Conservation (phyloP, 352 stramenopile genomes). For the Thalassiosira mediterranea region DNA sequence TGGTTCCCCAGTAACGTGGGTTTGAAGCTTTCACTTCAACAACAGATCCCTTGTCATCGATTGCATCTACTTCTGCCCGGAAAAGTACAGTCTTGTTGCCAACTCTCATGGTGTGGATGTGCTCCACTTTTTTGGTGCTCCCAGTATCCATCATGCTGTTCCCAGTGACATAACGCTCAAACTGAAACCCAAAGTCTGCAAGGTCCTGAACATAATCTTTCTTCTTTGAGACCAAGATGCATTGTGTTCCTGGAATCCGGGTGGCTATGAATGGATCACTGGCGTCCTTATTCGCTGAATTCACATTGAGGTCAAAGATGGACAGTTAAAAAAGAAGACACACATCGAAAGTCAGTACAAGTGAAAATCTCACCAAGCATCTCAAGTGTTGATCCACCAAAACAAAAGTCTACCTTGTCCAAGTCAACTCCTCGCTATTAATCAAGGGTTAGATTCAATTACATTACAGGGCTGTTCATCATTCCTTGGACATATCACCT, state of each 20-base stretch:
- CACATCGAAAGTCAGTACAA: too few species aligned
- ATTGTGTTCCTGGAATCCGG: conserved; percentile 46
- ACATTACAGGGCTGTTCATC: not conserved
- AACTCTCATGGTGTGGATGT: conserved; percentile 58
- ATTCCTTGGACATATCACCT: not conserved
- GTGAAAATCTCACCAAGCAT: conserved; percentile 33
- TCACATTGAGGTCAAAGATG: not conserved
- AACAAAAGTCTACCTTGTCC: conserved; percentile 55
- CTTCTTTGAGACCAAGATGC: conserved; percentile 46
- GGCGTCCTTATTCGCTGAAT: conserved; percentile 35
- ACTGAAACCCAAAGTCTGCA: conserved; percentile 58
- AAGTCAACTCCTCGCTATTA: conserved; percentile 36
- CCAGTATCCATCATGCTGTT: conserved; percentile 28
- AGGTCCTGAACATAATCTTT: conserved; percentile 49
- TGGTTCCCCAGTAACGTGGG: conserved; percentile 54
- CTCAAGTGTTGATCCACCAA: conserved; percentile 64
- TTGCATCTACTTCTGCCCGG: conserved; percentile 51
- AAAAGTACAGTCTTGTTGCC: conserved; percentile 53
- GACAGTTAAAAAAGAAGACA: too few species aligned
- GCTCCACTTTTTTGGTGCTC: conserved; percentile 20
- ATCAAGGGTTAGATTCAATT: not conserved
- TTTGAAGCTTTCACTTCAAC: conserved; percentile 60
- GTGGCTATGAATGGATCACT: conserved; percentile 31
- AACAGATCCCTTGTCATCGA: conserved; percentile 32
- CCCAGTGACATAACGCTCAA: conserved; percentile 59